Evolutionary conservation across 1,284 basidiomycete species (phyloP).

Genomic region (Malassezia arunalokei): DNA sequence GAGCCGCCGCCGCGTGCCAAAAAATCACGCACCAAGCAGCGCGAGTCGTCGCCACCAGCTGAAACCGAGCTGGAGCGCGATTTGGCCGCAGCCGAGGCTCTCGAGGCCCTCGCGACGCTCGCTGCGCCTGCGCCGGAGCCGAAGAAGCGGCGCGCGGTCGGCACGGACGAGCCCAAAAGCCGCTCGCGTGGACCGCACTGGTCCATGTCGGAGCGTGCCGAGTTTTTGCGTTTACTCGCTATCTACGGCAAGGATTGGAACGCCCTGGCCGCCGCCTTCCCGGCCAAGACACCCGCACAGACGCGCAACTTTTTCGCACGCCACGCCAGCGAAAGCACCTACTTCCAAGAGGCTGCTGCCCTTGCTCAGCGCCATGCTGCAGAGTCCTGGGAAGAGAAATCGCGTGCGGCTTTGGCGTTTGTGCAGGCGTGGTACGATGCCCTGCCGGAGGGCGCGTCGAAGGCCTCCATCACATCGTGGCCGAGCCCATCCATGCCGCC

Average conservation of each 20-base stretch:
- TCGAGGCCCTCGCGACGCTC: conserved; percentile 44
- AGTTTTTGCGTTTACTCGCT: conserved; percentile 57
- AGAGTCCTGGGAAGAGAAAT: conserved; percentile 19
- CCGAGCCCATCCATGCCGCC: background rate
- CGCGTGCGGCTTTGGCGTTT: conserved; percentile 2
- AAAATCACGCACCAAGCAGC: conserved; percentile 11
- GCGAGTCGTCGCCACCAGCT: background rate
- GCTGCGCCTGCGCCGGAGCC: background rate
- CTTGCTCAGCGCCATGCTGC: conserved; percentile 26
- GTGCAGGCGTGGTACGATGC: conserved; percentile 11
- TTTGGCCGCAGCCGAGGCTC: conserved; percentile 46
- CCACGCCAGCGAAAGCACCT: conserved; percentile 34
- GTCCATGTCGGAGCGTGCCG: conserved; percentile 51
- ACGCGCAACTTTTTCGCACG: conserved; percentile 57
- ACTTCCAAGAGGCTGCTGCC: conserved; percentile 30
- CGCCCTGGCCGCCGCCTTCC: conserved; percentile 60
- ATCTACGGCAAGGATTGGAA: conserved; percentile 65
- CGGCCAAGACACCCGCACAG: conserved; percentile 67
- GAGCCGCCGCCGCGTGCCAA: conserved; percentile 12
- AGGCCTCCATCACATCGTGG: conserved; percentile 8
- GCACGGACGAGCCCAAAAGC: conserved; percentile 5
- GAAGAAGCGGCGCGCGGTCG: conserved; percentile 6
- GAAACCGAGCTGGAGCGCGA: conserved; percentile 35
- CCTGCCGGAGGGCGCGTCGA: background rate
- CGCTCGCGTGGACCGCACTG: conserved; percentile 48